A percentile compares a stretch with the other conserved stretches of the same genome.
These are phyloP conservation scores for Debaryomyces sp. DNA, from an alignment of 1,139 yeast species.

Conservation along the genomic window DNA sequence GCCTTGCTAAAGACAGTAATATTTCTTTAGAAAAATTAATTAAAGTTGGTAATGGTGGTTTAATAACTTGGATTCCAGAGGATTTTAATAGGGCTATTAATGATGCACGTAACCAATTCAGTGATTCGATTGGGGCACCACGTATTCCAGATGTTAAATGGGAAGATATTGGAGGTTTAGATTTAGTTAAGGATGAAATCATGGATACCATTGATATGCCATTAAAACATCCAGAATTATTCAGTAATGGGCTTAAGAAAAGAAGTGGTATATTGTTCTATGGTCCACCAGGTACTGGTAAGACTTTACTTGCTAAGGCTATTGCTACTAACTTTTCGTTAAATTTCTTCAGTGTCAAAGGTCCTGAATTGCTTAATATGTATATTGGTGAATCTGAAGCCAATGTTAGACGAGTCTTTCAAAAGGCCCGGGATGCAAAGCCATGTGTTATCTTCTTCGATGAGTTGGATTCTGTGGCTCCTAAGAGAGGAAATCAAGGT, in stretches of 20 bases:
- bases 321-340: conserved; percentile 93
- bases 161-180: conserved; percentile 95
- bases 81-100: conserved; percentile 77
- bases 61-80: conserved; percentile 55
- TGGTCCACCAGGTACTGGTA: conserved; percentile 99
- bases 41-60: conserved; percentile 53
- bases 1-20: conserved; percentile 20
- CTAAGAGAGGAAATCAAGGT: conserved; percentile 96
- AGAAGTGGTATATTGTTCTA: conserved; percentile 92
- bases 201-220: conserved; percentile 97
- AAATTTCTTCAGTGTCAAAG: conserved; percentile 93
- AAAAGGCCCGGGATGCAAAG: conserved; percentile 90
- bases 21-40: conserved; percentile 29
- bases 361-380: conserved; percentile 94
- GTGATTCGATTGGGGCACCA: conserved; percentile 97
- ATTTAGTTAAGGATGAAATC: conserved; percentile 85
- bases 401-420: conserved; percentile 91
- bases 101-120: conserved; percentile 82
- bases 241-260: conserved; percentile 85
- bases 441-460: conserved; percentile 98
- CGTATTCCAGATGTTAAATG: conserved; percentile 92
- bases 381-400: conserved; percentile 99
- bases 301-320: conserved; percentile 91
- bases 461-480: conserved; percentile 97
- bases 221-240: conserved; percentile 85